Conservation (phyloP, 73 alveolate genomes). For the Tetrahymena malaccensis region DNA sequence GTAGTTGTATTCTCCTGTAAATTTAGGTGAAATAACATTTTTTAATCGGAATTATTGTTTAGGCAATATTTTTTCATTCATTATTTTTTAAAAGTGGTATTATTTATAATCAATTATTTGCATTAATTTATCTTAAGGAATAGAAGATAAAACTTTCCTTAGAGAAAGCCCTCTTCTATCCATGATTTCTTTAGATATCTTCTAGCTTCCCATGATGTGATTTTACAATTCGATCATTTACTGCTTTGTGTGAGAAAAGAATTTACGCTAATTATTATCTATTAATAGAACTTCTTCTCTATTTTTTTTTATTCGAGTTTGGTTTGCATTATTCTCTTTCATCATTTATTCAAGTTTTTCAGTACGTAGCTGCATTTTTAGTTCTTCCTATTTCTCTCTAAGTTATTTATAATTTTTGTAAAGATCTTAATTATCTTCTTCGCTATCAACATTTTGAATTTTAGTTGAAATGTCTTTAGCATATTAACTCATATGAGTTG, state of each 20-base stretch:
- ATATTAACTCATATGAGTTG: not conserved
- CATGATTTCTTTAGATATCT: not conserved
- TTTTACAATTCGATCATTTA: not conserved
- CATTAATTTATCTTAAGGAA: not conserved
- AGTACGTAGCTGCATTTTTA: not conserved
- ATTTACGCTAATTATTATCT: not conserved
- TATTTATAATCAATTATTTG: not conserved
- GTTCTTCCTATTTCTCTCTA: not conserved
- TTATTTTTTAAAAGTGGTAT: not conserved
- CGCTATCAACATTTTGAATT: not conserved
- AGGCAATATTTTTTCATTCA: not conserved
- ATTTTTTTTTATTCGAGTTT: not conserved
- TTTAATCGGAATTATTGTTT: not conserved
- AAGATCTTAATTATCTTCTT: not conserved
- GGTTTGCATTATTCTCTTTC: not conserved
- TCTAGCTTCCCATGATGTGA: not conserved
- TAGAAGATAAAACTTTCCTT: not conserved
- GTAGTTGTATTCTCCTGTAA: not conserved
- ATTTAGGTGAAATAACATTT: not conserved
- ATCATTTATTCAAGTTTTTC: not conserved
- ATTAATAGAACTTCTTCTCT: not conserved
- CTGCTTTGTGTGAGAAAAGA: not conserved
- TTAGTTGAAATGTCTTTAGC: not conserved
- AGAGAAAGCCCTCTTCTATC: not conserved
- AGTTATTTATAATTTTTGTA: not conserved